Base-by-base conservation (phyloP, 805 yeast species). In the Kodamaea laetipori region DNA sequence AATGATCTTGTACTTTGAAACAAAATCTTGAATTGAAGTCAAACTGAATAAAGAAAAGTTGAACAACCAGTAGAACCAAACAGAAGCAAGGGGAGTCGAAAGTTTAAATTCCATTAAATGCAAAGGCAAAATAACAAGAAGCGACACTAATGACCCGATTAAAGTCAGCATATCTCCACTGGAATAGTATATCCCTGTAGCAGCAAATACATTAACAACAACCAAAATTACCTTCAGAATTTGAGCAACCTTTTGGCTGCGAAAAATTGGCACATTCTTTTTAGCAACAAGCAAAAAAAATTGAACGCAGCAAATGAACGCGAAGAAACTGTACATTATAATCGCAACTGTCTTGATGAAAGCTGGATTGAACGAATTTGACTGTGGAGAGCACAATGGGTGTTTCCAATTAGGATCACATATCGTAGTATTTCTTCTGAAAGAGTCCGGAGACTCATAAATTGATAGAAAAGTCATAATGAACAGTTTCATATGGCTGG, bases 61-160 rank as follows among this genome's bases (percentile, higher is more conserved):
- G 6, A 21, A n/a, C n/a, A 56, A 28, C 80, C 80, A 76, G 49
- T 60, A 76, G 13, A 70, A 47, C 7, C 74, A 52, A 17, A 72
- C 48, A 0, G 74, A 60, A 2, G 70, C 74, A 21, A 60, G 55
- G 10, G 73, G 73, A 2, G 67, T 52, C 1, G 65, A 60, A 36
- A 69, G 62, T 35, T 71, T 63, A 6, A 68, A 63, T 48, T 80
- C 84, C 12, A 74, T 45, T 6, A 62, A 43, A 32, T 75, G 76
- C 9, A 78, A 53, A 0, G 81, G 80, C 1, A 69, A 35, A 1
- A 73, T 62, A 3, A 70, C 2, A 53, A 37, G 2, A 51, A 18
- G 8, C 11, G 37, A 15, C 19, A 30, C 15, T 19, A 30, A 13
- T 2, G 19, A 15, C 6, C 34, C 34, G 9, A 30, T 10, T 19